Conservation (phyloP, 805 yeast genomes). For the Candida koratica region DNA sequence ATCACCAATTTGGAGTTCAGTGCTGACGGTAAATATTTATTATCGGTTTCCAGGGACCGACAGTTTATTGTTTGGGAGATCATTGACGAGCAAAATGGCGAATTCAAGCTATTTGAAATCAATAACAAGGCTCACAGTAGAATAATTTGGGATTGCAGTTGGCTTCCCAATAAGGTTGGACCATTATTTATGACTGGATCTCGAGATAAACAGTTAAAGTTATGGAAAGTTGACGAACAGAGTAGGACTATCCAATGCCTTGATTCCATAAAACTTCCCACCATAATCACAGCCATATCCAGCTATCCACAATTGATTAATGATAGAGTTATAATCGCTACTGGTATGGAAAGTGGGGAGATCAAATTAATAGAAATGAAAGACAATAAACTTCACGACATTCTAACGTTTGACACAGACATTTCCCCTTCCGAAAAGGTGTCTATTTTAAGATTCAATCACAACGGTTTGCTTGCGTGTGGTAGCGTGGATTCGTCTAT, state of each 20-base stretch:
- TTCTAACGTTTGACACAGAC: conserved; percentile 32
- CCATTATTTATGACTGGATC: conserved; percentile 73
- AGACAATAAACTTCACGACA: conserved; percentile 21
- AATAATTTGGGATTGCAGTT: conserved; percentile 93
- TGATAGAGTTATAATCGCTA: conserved; percentile 41
- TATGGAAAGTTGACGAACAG: conserved; percentile 54
- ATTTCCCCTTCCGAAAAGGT: conserved; percentile 62
- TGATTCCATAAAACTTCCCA: conserved; percentile 41
- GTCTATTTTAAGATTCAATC: conserved; percentile 57
- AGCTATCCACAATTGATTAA: conserved; percentile 28
- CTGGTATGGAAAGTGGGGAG: conserved; percentile 70
- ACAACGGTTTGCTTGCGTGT: conserved; percentile 44
- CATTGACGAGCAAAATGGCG: conserved; percentile 23
- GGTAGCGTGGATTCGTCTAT: conserved; percentile 67
- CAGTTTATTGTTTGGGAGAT: conserved; percentile 72
- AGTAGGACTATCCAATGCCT: conserved; percentile 27
- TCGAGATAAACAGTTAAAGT: conserved; percentile 74
- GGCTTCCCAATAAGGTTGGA: conserved; percentile 53
- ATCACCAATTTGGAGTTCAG: conserved; percentile 81
- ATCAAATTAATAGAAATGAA: conserved; percentile 43
- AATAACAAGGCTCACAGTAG: conserved; percentile 80
- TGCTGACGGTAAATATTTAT: conserved; percentile 55
- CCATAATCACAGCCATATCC: conserved; percentile 68
- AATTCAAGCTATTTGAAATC: conserved; percentile 38
- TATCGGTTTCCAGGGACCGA: conserved; percentile 88